Conservation (phyloP, 169 alveolate species). For the Eimeria sp. region DNA sequence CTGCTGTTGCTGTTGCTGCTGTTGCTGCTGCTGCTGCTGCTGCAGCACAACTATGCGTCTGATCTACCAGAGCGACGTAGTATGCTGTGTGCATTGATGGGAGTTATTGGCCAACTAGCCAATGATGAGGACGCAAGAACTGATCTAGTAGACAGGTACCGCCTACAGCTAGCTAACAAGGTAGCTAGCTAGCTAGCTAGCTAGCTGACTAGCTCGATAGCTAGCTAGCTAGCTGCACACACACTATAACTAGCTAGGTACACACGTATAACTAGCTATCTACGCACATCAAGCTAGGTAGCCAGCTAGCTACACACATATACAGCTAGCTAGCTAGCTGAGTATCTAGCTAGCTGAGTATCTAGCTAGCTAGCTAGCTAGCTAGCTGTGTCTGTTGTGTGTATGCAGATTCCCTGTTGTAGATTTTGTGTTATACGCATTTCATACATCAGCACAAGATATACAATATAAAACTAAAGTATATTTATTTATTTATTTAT, state of each 20-base stretch:
- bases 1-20: slow-evolving; percentile 24
- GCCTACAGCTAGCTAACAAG: neutral
- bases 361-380: slow-evolving; percentile 28
- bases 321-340: neutral
- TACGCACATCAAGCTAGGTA: neutral
- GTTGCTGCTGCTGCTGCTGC: slow-evolving; percentile 66
- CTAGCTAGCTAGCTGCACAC: slow-evolving; percentile 15
- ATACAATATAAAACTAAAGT: slow-evolving; percentile 4
- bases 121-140: slow-evolving; percentile 15
- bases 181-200: neutral
- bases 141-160: slow-evolving; percentile 15
- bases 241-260: slow-evolving; percentile 24
- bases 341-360: neutral
- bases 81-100: slow-evolving; percentile 30
- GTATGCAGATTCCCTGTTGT: slow-evolving; percentile 64
- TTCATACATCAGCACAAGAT: slow-evolving; percentile 14
- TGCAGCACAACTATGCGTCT: slow-evolving; percentile 59
- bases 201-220: neutral
- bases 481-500: no score
- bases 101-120: slow-evolving; percentile 33
- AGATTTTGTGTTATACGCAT: slow-evolving; percentile 41
- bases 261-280: neutral
- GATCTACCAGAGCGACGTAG: neutral
- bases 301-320: neutral
- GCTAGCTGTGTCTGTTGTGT: neutral